A percentile compares a stretch with the other conserved stretches of the same genome.
phyloP scores from a whole-genome alignment of 1,284 basidiomycete species.

The Lignosus rhinocerotis region DNA sequence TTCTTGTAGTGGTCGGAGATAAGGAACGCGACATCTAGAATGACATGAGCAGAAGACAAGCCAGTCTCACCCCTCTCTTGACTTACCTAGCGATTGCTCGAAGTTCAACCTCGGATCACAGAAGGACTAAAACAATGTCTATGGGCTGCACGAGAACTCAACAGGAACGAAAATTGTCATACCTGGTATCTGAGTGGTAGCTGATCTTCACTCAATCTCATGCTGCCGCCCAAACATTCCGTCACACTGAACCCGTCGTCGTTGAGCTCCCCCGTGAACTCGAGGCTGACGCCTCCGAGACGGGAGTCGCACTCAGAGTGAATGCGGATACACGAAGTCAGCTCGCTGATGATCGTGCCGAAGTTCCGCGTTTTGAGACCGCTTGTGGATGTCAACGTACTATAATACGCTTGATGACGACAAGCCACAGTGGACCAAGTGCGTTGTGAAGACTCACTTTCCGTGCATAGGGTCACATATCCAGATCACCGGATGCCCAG shows the following conservation, averaged over 20 bases:
- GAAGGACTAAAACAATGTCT: constrained; percentile 53
- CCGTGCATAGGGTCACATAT: constrained; percentile 98
- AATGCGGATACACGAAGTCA: constrained; percentile 81
- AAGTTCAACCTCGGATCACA: constrained; percentile 84
- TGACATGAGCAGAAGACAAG: background rate
- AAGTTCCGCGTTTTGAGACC: constrained; percentile 92
- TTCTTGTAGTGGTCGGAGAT: constrained; percentile 80
- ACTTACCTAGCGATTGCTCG: constrained; percentile 77
- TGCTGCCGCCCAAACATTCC: constrained; percentile 80
- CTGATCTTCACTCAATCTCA: constrained; percentile 76
- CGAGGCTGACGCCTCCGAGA: constrained; percentile 93
- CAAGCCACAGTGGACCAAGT: background rate
- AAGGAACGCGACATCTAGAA: constrained; percentile 73
- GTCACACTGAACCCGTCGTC: constrained; percentile 93
- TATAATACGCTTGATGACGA: constrained; percentile 33
- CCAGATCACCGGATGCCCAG: constrained; percentile 89
- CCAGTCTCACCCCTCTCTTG: background rate
- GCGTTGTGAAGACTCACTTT: constrained; percentile 57
- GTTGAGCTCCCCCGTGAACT: constrained; percentile 95
- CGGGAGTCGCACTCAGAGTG: constrained; percentile 73
- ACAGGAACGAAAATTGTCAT: background rate
- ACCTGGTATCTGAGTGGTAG: constrained; percentile 77
- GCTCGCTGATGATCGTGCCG: constrained; percentile 87
- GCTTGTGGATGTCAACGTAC: constrained; percentile 76
- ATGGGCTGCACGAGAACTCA: too few species aligned